Evolutionary conservation across 257 asterid genomes (phyloP).

Genomic region (Nicotiana otophora): DNA sequence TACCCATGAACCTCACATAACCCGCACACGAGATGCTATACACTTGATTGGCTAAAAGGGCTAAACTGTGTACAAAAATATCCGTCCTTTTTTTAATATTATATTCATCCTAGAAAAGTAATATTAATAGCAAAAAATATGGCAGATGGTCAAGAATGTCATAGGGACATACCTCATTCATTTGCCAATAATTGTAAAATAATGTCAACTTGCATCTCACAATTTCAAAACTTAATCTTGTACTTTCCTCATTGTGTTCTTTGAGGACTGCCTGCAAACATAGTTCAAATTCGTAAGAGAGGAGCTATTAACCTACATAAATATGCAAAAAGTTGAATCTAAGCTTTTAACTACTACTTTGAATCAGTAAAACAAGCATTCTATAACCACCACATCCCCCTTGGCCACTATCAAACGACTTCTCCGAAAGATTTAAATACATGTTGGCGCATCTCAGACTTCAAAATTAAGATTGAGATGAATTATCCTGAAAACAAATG

Average conservation of each 20-base stretch:
- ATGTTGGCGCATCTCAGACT: background rate
- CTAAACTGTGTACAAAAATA: background rate
- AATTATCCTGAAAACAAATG: background rate
- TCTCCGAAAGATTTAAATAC: background rate
- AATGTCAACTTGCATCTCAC: constrained; percentile 87
- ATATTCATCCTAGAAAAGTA: background rate
- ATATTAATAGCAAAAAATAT: background rate
- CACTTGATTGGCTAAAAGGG: background rate
- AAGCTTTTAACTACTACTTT: background rate
- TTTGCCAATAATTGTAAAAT: constrained; percentile 84
- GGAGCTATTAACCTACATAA: constrained; percentile 7
- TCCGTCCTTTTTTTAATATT: no score
- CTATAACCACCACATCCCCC: background rate
- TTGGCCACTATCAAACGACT: background rate
- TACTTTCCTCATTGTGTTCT: constrained; percentile 34
- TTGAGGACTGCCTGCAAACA: constrained; percentile 51
- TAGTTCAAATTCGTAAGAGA: constrained; percentile 14
- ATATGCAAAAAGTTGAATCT: background rate
- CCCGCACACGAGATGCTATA: background rate
- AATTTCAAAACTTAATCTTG: constrained; percentile 47
- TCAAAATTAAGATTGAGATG: background rate
- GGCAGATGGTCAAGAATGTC: background rate
- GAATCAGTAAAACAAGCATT: background rate
- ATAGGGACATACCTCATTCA: constrained; percentile 63
- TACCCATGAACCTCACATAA: background rate